Base-by-base conservation (phyloP, 257 asterid species). In the Linaria vulgaris region DNA sequence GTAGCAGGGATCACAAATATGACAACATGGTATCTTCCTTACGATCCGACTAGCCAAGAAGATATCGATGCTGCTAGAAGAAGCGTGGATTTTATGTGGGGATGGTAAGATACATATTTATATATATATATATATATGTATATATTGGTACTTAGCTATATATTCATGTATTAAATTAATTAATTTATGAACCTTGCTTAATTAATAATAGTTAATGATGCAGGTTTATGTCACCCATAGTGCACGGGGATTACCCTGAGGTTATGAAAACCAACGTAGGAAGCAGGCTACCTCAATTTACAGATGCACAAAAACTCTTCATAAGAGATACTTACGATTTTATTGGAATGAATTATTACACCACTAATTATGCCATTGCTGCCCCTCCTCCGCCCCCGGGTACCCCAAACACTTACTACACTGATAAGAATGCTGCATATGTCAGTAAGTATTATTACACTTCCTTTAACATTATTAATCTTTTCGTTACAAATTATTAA, bases 301-400 rank as follows among this genome's bases (percentile, higher is more conserved):
- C 56, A 3, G 13, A 4, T 0, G 59, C 63, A 6, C 61, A 74
- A 14, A 14, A 10, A 7, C 16, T 1, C 11, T 1, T 41, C 44
- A 27, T 75, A 5, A 66, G 20, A 54, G 74, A 68, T 5, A 66
- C 77, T 5, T 75, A 60, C 25, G 77, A 75, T 23, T 75, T 70
- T 34, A 55, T 75, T 3, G 80, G 77, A 22, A 37, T 75, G 56
- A 75, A 75, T 23, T 72, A 75, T 63, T 75, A 75, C 55, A 75
- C 80, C 1, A 57, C 78, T 9, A 16, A 23, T 27, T 73, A 38
- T 27, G 73, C 70, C 0, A 27, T 39, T 3, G 10, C 67, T 20
- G 19, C 37, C 1, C 47, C 64, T 3, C 47, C 25, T 11, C 16
- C 48, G 12, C 14, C 46, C 5, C n/a, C n/a, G n/a, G 19, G 59